Evolutionary conservation across 2,329 filamentous ascomycete genomes (phyloP), one percentile per base, ranked within the genome.

Genomic region (Diaporthe eres): DNA sequence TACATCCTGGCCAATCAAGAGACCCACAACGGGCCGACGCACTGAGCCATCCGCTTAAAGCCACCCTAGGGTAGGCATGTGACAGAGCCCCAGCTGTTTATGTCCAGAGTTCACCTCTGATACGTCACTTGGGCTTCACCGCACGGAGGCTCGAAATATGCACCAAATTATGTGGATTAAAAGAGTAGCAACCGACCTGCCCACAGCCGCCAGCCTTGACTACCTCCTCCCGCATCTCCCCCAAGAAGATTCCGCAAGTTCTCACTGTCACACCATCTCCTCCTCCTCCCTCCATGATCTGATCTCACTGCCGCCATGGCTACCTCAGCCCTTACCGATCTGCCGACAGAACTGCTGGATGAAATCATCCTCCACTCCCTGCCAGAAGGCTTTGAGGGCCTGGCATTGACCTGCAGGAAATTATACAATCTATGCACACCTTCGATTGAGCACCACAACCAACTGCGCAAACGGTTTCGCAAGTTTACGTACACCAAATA

Each of bases 341-440:
- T 39, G 37, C 31, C 34, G 57, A 61, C 57, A 61, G 57, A 61
- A 42, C 57, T 61, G n/a, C 34, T 42, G 37, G 57, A 42, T 4
- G 57, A 61, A 42, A 61, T 61, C 57, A 61, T 61, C 37, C 57
- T 12, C 19, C 19, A 61, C 57, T 37, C 57, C 22, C 19, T 61
- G 31, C 57, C 57, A 39, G 57, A 61, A 42, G 57, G 57, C 57
- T 42, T 42, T n/a, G 28, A 19, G 57, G 37, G 57, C 37, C 34
- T 42, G n/a, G 57, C 57, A 61, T 42, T 61, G n/a, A 42, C 28
- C 34, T 61, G 57, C 57, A 37, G 57, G 31, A 42, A 13, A 42
- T 15, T 61, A 37, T 31, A 61, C 34, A 37, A 58, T 28, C 17
- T 58, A 58, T 58, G 53, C 53, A 58, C n/a, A 58, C 53, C 53